Conservation (phyloP, 2,329 filamentous ascomycete genomes). For the Alternaria panax region DNA sequence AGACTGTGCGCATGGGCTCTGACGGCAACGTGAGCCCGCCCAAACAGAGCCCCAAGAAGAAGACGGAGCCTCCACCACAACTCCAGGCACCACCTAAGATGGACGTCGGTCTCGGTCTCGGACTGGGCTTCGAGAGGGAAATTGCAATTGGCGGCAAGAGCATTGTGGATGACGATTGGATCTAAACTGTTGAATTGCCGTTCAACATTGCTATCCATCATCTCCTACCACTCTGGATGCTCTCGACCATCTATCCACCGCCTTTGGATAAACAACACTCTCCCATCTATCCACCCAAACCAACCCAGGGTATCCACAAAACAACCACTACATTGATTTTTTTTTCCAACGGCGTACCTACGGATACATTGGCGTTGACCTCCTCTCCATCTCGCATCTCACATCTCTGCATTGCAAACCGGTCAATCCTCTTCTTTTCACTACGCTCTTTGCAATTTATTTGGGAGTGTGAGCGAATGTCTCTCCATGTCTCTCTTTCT, state of each 20-base stretch:
- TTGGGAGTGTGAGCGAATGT: too few species aligned
- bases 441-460: not conserved
- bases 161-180: slow-evolving; percentile 43
- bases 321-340: not conserved
- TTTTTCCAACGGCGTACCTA: not conserved
- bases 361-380: slow-evolving; percentile 3
- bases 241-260: not conserved
- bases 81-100: slow-evolving; percentile 51
- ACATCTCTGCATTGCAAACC: not conserved
- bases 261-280: slow-evolving; percentile 1
- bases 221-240: not conserved
- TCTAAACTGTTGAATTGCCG: slow-evolving; percentile 18
- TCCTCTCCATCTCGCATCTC: slow-evolving; percentile 1
- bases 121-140: slow-evolving; percentile 43
- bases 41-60: slow-evolving; percentile 54
- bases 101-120: slow-evolving; percentile 41
- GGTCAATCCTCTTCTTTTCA: not conserved
- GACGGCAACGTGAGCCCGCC: slow-evolving; percentile 43
- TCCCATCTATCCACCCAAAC: not conserved
- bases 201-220: not conserved
- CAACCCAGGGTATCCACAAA: not conserved
- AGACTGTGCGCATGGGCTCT: slow-evolving; percentile 77
- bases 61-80: slow-evolving; percentile 46
- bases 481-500: too few species aligned
- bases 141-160: slow-evolving; percentile 25